Percentiles rank a stretch among this genome's conserved stretches.
phyloP scores from a whole-genome alignment of 306 rosid genomes.

The Castanea mollissima region DNA sequence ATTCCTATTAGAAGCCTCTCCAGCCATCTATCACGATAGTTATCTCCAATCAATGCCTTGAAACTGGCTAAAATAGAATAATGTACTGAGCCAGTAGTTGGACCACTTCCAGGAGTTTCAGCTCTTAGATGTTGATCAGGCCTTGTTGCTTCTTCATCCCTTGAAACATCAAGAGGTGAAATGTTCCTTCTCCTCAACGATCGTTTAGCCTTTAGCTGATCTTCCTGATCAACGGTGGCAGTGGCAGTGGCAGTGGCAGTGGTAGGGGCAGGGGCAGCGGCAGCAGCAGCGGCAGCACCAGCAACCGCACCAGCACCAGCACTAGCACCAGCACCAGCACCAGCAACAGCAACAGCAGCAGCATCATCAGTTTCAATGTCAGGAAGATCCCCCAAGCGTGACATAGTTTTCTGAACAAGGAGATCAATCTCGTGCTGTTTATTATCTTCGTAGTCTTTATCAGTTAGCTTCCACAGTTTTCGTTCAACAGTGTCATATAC shows the following conservation, averaged over 20 bases:
- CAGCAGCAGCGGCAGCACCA: conserved; percentile 24
- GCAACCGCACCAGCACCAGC: conserved; percentile 31
- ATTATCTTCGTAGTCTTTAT: conserved; percentile 78
- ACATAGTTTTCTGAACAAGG: conserved; percentile 77
- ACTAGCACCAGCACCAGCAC: conserved; percentile 32
- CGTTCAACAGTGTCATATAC: conserved; percentile 89
- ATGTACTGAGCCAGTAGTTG: conserved; percentile 49
- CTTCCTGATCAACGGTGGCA: conserved; percentile 52
- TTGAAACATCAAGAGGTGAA: conserved; percentile 66
- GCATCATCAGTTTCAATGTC: conserved; percentile 71
- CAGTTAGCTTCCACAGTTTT: conserved; percentile 89
- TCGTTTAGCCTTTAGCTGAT: conserved; percentile 54
- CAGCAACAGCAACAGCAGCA: background rate
- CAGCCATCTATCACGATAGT: conserved; percentile 86
- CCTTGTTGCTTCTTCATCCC: conserved; percentile 62
- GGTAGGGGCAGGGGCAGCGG: background rate
- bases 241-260: conserved; percentile 1
- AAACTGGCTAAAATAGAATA: conserved; percentile 46
- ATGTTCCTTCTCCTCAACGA: conserved; percentile 59
- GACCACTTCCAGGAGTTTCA: conserved; percentile 75
- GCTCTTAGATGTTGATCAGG: conserved; percentile 52
- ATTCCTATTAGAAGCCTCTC: conserved; percentile 69
- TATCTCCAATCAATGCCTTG: conserved; percentile 64
- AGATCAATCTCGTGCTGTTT: conserved; percentile 82
- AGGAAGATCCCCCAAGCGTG: conserved; percentile 62